A percentile compares a stretch with the other conserved stretches of the same genome.
Evolutionary conservation across 495 filamentous ascomycete species (phyloP).

Genomic region (Platismatia glauca): DNA sequence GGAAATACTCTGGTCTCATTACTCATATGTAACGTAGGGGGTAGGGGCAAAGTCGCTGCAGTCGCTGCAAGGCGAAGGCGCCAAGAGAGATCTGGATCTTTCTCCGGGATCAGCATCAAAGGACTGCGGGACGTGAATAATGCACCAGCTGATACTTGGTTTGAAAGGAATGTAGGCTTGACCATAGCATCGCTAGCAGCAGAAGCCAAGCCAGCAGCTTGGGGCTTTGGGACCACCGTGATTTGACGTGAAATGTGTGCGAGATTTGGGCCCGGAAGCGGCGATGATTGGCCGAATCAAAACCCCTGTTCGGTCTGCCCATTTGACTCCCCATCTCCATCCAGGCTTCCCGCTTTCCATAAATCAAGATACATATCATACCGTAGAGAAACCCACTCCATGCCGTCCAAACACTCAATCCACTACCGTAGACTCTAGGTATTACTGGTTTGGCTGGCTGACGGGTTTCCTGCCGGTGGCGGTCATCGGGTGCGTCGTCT

Average conservation of each 20-base stretch:
- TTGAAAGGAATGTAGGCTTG: background rate
- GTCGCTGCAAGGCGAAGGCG: background rate
- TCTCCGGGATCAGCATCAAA: background rate
- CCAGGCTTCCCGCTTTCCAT: conserved; percentile 10
- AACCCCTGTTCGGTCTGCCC: conserved; percentile 14
- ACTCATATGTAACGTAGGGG: background rate
- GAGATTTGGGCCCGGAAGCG: conserved; percentile 6
- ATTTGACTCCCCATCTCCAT: conserved; percentile 13
- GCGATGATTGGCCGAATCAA: conserved; percentile 12
- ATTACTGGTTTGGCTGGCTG: conserved; percentile 2
- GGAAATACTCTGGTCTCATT: background rate
- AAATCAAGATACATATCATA: conserved; percentile 16
- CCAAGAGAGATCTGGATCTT: conserved; percentile 4
- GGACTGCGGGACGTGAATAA: background rate
- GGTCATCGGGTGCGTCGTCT: conserved; percentile 9
- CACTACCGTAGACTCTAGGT: no score
- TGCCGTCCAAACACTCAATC: conserved; percentile 4
- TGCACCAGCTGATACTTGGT: background rate
- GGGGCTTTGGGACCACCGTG: no score
- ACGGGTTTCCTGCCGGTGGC: conserved; percentile 9
- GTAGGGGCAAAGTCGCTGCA: background rate
- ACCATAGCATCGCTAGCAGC: background rate
- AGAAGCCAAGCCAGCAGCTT: background rate
- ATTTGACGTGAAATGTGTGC: background rate
- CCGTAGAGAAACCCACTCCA: no score